Evolutionary conservation across 202 grass and related monocot species (phyloP), one percentile per base, ranked within the genome.

Genomic region (Setaria viridis): DNA sequence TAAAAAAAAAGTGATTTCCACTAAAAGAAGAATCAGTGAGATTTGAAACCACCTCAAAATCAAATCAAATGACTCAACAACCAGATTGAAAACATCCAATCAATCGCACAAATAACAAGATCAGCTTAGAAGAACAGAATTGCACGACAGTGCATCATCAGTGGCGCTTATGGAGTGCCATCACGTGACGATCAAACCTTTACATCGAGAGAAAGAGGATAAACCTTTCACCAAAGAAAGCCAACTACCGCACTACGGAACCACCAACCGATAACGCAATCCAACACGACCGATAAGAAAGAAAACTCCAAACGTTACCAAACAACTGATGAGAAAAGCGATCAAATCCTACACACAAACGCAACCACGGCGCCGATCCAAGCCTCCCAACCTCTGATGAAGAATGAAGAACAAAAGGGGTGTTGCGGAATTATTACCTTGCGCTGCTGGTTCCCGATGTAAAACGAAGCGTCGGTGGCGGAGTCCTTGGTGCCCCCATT

Each of bases 371-470:
- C 11, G 21, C 54, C 81, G 64, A 94, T 82, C 83, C 79, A 32
- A 79, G 17, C 11, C 30, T 30, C 42, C 19, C 12, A 16, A 21
- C 11, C 17, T 41, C 21, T 46, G 50, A 12, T 13, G 11, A 43
- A 43, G 7, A 20, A 41, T 45, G 8, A 53, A 67, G 37, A 79
- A 63, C 55, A 60, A 53, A 37, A 35, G 35, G 67, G 81, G 51
- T 4, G 25, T 10, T 5, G 25, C 29, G 34, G 34, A 62, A 70
- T 67, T 46, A 73, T 91, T 89, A 98, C 95, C 89, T 79, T 91
- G 55, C 89, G 87, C 67, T 92, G 86, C 11, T 81, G 78, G 60
- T 84, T 89, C 85, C 82, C 88, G 63, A 77, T 77, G 80, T 57
- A 82, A 19, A 71, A 70, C 81, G 80, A 78, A 79, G 80, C 85